Evolutionary conservation across 768 basidiomycete genomes (phyloP), one percentile per base, ranked within the genome.

Genomic region (Termitomyces sp.): DNA sequence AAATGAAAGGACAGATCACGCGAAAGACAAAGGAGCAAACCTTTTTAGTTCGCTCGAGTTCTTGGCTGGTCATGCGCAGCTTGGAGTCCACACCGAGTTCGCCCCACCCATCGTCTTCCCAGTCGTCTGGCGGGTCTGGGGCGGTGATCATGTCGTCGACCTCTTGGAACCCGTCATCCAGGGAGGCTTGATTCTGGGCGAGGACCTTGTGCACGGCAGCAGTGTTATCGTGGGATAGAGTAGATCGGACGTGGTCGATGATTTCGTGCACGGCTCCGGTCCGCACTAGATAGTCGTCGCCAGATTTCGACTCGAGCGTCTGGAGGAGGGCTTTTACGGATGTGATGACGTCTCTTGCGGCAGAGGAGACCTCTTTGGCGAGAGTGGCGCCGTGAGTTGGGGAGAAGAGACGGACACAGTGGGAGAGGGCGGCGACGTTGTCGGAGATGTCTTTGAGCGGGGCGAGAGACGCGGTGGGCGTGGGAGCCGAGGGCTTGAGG

Each of bases 91-190:
- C 63, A 0, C 79, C 84, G 12, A 90, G 72, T 62, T 88, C 87
- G 55, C 80, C 80, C 87, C 87, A 88, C 4, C 85, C 87, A 64
- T 84, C 65, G 49, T 66, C 83, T 55, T 81, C 81, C 86, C 85
- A 87, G 65, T 83, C 60, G 47, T 61, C 81, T 15, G 73, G 62
- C 10, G 66, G 69, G 15, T 63, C 65, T 34, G 69, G 67, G 12
- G 78, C 69, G 29, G 78, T 71, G 55, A 83, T 71, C 73, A 90
- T 80, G 53, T 77, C 78, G 29, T 72, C 71, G 13, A 88, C 70
- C 62, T 92, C 90, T 3, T 74, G 69, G 22, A 84, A 64, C 5
- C 77, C 83, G 64, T 92, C 90, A 24, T 80, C 76, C 51, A 92
- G 68, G 42, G 85, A 78, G 5, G 72, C 84, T 33, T 77, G 73